These are phyloP conservation scores for Colletotrichum australisinense DNA, from an alignment of 2,329 filamentous ascomycete species.

Conservation along the genomic window DNA sequence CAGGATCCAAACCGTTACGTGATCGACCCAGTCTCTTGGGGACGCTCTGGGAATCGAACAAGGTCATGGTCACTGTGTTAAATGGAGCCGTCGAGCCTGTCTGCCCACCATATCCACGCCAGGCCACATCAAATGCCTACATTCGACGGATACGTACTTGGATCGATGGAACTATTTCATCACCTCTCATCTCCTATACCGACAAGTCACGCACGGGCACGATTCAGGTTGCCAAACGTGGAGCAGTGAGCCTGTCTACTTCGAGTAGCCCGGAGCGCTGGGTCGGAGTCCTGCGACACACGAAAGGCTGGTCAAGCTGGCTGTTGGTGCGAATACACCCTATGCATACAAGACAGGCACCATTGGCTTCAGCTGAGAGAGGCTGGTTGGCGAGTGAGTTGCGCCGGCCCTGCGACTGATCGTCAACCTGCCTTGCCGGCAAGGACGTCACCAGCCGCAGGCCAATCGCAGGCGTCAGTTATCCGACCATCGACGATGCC, in stretches of 20 bases:
- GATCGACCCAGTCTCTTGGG: constrained; percentile 34
- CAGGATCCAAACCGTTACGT: constrained; percentile 33
- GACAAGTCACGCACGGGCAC: constrained; percentile 7
- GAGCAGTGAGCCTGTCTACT: constrained; percentile 12
- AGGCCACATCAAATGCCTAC: background rate
- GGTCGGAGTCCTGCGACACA: background rate
- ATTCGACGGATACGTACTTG: constrained; percentile 17
- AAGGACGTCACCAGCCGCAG: constrained; percentile 26
- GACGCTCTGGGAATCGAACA: constrained; percentile 17
- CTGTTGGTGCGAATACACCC: background rate
- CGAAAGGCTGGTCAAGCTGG: constrained; percentile 2
- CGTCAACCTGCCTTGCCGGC: constrained; percentile 9
- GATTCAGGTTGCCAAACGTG: constrained; percentile 25
- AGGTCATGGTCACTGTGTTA: constrained; percentile 15
- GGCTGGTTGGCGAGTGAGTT: constrained; percentile 4
- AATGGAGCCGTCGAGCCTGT: constrained; percentile 16
- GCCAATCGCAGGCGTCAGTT: constrained; percentile 6
- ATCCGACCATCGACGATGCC: constrained; percentile 20
- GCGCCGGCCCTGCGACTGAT: constrained; percentile 15
- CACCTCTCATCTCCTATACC: constrained; percentile 23
- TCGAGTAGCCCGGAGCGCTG: constrained; percentile 7
- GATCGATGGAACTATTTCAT: constrained; percentile 17
- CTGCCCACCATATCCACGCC: background rate
- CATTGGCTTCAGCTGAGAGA: background rate
- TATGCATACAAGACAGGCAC: background rate